Percentiles rank a stretch among this genome's conserved stretches.
These are phyloP conservation scores for Polyrhizophydium stewartii DNA, from an alignment of 371 early-diverging fungal genomes.

Conservation along the genomic window DNA sequence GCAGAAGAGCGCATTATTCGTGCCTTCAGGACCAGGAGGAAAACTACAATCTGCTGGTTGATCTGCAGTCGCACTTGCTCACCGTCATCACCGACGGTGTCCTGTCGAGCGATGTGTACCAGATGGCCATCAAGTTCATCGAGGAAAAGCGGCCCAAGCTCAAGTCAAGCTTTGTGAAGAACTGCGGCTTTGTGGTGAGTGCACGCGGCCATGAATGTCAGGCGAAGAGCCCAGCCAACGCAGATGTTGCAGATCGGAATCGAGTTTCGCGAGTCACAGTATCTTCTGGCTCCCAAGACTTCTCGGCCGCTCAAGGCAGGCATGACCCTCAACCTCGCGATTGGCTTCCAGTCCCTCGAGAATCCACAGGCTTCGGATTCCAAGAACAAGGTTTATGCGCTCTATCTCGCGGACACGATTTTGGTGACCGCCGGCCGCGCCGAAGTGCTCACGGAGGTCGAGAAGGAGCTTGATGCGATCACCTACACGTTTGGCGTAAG, in stretches of 20 bases:
- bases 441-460: constrained; percentile 66
- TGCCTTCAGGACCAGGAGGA: constrained; percentile 68
- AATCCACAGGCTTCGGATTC: constrained; percentile 64
- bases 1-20: background rate
- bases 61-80: constrained; percentile 69
- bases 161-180: constrained; percentile 74
- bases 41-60: constrained; percentile 84
- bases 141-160: constrained; percentile 80
- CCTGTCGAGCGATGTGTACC: constrained; percentile 73
- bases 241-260: constrained; percentile 75
- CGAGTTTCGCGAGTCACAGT: constrained; percentile 86
- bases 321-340: constrained; percentile 79
- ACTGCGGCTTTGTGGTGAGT: constrained; percentile 78
- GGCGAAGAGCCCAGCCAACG: too few species aligned
- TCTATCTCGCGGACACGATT: constrained; percentile 81
- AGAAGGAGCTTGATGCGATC: constrained; percentile 68
- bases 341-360: constrained; percentile 84
- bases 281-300: constrained; percentile 69
- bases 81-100: constrained; percentile 74
- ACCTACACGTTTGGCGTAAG: constrained; percentile 31
- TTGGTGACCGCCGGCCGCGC: constrained; percentile 62
- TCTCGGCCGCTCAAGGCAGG: constrained; percentile 62
- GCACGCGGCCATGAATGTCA: constrained; percentile 12
- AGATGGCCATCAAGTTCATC: constrained; percentile 62
- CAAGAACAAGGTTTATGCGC: constrained; percentile 69